A percentile compares a stretch with the other conserved stretches of the same genome.
Conservation (phyloP, 1,139 yeast species). For the Candida smagusa region DNA sequence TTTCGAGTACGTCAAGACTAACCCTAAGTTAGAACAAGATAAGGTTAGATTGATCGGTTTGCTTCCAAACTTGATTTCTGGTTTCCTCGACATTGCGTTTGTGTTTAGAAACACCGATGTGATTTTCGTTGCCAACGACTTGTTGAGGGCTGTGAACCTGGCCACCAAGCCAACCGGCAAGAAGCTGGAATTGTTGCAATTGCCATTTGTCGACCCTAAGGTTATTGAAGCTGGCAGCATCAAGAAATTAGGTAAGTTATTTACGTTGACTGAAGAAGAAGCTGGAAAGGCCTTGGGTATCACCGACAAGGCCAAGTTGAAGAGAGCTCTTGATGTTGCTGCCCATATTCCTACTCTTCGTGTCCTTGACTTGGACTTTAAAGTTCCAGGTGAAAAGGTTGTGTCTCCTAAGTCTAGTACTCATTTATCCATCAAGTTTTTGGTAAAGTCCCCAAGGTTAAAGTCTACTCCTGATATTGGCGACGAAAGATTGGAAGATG, state of each 20-base stretch:
- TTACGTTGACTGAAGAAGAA: conserved; percentile 54
- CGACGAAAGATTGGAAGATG: conserved; percentile 35
- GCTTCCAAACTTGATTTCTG: conserved; percentile 65
- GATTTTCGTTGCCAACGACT: conserved; percentile 57
- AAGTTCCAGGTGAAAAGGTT: conserved; percentile 81
- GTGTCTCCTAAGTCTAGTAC: conserved; percentile 76
- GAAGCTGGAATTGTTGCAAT: conserved; percentile 68
- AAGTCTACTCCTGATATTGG: conserved; percentile 54
- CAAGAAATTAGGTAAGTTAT: conserved; percentile 64
- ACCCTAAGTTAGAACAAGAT: conserved; percentile 31
- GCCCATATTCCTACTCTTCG: conserved; percentile 66
- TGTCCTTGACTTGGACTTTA: conserved; percentile 67
- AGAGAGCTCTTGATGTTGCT: conserved; percentile 58
- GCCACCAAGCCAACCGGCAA: conserved; percentile 63
- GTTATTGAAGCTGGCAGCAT: conserved; percentile 43
- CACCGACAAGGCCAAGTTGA: conserved; percentile 40
- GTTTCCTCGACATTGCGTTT: conserved; percentile 77
- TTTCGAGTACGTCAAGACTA: conserved; percentile 18
- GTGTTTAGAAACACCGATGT: conserved; percentile 73
- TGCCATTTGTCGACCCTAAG: conserved; percentile 64
- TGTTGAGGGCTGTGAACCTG: conserved; percentile 73
- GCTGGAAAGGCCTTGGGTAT: conserved; percentile 58
- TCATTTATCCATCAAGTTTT: conserved; percentile 70
- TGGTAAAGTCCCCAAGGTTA: conserved; percentile 68
- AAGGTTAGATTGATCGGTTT: conserved; percentile 58